Conservation (phyloP, 192 early-diverging fungal genomes). For the Coemansia sp. region DNA sequence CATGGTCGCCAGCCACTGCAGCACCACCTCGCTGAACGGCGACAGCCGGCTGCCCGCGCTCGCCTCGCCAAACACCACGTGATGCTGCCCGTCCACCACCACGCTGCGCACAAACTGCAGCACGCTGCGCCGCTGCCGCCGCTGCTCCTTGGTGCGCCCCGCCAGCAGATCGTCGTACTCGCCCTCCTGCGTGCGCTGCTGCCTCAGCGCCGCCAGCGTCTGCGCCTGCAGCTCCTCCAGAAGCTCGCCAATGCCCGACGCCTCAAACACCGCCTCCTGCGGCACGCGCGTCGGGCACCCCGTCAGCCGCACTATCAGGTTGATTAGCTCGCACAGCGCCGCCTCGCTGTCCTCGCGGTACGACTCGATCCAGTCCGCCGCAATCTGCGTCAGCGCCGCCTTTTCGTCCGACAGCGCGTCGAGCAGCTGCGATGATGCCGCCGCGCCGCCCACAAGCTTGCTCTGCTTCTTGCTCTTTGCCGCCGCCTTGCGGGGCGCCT, state of each 20-base stretch:
- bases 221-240: constrained; percentile 57
- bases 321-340: constrained; percentile 68
- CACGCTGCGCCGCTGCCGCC: constrained; percentile 63
- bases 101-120: constrained; percentile 63
- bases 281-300: constrained; percentile 55
- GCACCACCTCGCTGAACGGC: constrained; percentile 56
- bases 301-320: constrained; percentile 59
- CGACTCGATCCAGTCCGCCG: constrained; percentile 66
- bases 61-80: constrained; percentile 58
- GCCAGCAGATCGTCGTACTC: constrained; percentile 71
- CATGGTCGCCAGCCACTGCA: constrained; percentile 64
- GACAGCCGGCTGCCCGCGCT: constrained; percentile 31
- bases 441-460: neutral
- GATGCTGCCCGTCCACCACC: constrained; percentile 57
- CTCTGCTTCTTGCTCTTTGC: neutral
- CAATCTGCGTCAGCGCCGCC: constrained; percentile 57
- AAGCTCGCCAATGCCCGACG: constrained; percentile 47
- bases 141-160: constrained; percentile 61
- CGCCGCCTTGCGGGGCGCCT: constrained; percentile 12
- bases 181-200: constrained; percentile 8
- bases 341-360: constrained; percentile 55
- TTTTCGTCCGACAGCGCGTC: constrained; percentile 51
- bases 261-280: constrained; percentile 55
- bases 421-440: constrained; percentile 17
- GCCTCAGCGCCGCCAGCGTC: constrained; percentile 26